Evolutionary conservation across 768 basidiomycete genomes (phyloP).

Genomic region (Suillus discolor): DNA sequence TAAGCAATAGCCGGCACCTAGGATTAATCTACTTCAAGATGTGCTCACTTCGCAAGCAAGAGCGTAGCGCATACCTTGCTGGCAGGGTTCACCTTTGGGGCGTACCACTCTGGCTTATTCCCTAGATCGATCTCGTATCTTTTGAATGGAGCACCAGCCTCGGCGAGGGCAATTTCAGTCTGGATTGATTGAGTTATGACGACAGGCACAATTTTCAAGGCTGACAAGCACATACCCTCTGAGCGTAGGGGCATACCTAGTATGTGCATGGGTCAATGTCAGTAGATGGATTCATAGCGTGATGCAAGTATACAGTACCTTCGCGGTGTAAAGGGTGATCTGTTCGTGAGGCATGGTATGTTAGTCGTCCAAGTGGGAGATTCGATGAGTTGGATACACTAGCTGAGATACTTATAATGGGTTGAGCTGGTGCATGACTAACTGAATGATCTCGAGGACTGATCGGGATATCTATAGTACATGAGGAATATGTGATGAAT

Average conservation of each 20-base stretch:
- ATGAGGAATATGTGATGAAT: no score
- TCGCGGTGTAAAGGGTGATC: slow-evolving; percentile 50
- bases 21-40: neutral
- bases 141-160: slow-evolving; percentile 50
- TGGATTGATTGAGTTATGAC: slow-evolving; percentile 22
- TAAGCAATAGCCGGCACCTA: slow-evolving; percentile 63
- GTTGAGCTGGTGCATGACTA: neutral
- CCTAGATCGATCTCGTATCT: slow-evolving; percentile 58
- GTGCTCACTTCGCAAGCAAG: no score
- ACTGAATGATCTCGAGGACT: neutral
- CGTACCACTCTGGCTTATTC: slow-evolving; percentile 75
- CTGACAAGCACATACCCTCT: slow-evolving; percentile 42
- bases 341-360: slow-evolving; percentile 20
- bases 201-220: neutral
- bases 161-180: slow-evolving; percentile 64
- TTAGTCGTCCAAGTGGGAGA: neutral
- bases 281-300: neutral
- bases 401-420: neutral
- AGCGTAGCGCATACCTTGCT: slow-evolving; percentile 51
- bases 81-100: slow-evolving; percentile 63
- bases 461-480: no score
- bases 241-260: slow-evolving; percentile 62
- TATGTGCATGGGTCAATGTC: slow-evolving; percentile 2
- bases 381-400: neutral
- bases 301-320: slow-evolving; percentile 32